Base-by-base conservation (phyloP, 2,329 filamentous ascomycete genomes). In the Coniochaeta sp. region DNA sequence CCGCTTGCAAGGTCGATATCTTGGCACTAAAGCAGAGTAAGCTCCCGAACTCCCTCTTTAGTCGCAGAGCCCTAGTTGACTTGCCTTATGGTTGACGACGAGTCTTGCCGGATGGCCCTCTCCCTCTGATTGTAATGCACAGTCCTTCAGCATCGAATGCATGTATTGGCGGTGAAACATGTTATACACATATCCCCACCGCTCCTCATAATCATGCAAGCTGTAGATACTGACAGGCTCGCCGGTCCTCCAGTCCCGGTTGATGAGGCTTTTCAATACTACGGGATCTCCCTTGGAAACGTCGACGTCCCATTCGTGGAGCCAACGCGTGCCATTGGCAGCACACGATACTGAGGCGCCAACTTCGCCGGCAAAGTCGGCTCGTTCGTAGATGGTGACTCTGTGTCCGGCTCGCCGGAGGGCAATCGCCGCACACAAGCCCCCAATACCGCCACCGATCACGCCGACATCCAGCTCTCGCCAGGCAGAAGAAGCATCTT, bases 271-370 rank as follows among this genome's bases (percentile, higher is more conserved):
- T 60, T 38, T 38, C 14, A 38, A 38, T 14, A 38, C 34, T 4
- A 38, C 34, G 9, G 34, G 34, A 12, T 38, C 34, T 6, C 34
- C 34, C 34, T 16, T 38, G 10, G 9, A 6, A 4, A 38, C 30
- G n/a, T 74, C 71, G 50, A 76, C 65, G 8, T 71, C 72, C 68
- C 71, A 73, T 16, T 61, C 59, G 1, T 65, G 44, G 4, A 76
- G 66, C 22, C 72, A 65, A 0, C 73, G 68, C 1, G 66, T 66
- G 1, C 67, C 72, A 60, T 76, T 76, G 2, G 75, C 73, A 2
- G 69, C 67, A 7, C 76, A 64, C 14, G 68, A 66, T 34, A 77
- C 73, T 2, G 75, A 75, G 1, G 75, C 75, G 7, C 75, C 75
- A 14, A 75, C 63, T 62, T 77, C 75, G 34, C 72, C 70, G 55